Percentiles rank a stretch among this genome's conserved stretches.
Evolutionary conservation across 306 rosid species (phyloP).

Genomic region (Cajanus cajan): DNA sequence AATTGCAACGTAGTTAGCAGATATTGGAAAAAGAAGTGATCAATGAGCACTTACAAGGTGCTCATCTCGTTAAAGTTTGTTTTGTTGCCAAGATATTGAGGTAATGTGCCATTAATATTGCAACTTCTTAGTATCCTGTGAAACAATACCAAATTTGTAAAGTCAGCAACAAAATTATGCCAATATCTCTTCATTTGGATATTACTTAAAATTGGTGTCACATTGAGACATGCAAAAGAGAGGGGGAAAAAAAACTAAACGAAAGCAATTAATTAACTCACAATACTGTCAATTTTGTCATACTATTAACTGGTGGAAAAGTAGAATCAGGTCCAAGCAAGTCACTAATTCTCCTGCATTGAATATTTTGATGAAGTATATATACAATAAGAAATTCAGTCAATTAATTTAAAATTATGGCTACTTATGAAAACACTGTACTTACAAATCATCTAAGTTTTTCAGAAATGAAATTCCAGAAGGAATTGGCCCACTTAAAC

Average conservation of each 20-base stretch:
- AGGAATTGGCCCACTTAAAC: slow-evolving; percentile 78
- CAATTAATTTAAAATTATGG: not conserved
- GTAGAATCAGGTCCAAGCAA: slow-evolving; percentile 47
- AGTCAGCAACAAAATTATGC: not conserved
- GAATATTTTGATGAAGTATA: not conserved
- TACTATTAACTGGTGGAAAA: slow-evolving; percentile 40
- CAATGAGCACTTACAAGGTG: slow-evolving; percentile 39
- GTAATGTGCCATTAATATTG: slow-evolving; percentile 49
- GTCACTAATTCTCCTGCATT: slow-evolving; percentile 60
- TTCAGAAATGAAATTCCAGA: slow-evolving; percentile 39
- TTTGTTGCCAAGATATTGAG: slow-evolving; percentile 34
- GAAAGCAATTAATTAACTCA: slow-evolving; percentile 40
- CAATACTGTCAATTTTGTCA: slow-evolving; percentile 37
- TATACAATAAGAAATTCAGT: not conserved
- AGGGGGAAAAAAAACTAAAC: not conserved
- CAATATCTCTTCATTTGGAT: not conserved
- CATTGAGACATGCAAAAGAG: not conserved
- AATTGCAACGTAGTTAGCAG: not conserved
- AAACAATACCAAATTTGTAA: not conserved
- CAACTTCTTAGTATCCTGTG: slow-evolving; percentile 62
- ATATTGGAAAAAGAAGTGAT: not conserved
- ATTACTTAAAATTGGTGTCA: not conserved
- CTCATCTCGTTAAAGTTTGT: not conserved
- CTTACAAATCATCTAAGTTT: slow-evolving; percentile 52
- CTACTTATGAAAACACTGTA: not conserved